Evolutionary conservation across 148 eudicot genomes (phyloP).

Genomic region (Dysphania ambrosioides): DNA sequence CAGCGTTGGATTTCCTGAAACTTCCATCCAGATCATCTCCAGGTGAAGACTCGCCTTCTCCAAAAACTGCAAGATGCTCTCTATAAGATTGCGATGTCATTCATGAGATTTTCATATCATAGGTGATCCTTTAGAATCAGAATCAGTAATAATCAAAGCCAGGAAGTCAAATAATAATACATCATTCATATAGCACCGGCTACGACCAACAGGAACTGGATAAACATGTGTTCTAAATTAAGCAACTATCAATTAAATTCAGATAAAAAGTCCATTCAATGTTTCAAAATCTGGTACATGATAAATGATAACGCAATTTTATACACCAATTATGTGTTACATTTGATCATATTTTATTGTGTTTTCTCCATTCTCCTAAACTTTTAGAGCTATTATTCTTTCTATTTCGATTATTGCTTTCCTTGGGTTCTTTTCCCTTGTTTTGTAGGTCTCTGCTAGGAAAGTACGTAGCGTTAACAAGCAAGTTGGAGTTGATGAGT

Average conservation of each 20-base stretch:
- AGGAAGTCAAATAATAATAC: neutral
- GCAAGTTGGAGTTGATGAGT: too few relatives aligned
- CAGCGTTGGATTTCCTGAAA: conserved; percentile 41
- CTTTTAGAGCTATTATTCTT: too few relatives aligned
- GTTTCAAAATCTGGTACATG: neutral
- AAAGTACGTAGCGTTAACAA: too few relatives aligned
- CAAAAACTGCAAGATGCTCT: conserved; percentile 32
- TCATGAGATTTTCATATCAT: neutral
- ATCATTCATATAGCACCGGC: neutral
- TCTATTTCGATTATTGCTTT: too few relatives aligned
- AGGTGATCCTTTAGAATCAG: neutral
- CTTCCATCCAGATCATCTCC: conserved; percentile 44
- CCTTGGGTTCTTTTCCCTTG: too few relatives aligned
- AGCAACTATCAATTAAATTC: neutral
- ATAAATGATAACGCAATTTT: too few relatives aligned
- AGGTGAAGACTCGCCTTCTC: conserved; percentile 35
- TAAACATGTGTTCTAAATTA: neutral
- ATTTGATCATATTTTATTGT: too few relatives aligned
- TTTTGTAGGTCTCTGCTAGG: too few relatives aligned
- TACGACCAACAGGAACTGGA: neutral
- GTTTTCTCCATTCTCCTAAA: too few relatives aligned
- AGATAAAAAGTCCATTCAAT: neutral
- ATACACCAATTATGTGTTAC: too few relatives aligned
- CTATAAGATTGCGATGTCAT: conserved; percentile 4
- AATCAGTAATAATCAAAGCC: neutral